These are phyloP conservation scores for Cryptococcus hybrid DNA, from an alignment of 1,284 basidiomycete species.

Conservation along the genomic window DNA sequence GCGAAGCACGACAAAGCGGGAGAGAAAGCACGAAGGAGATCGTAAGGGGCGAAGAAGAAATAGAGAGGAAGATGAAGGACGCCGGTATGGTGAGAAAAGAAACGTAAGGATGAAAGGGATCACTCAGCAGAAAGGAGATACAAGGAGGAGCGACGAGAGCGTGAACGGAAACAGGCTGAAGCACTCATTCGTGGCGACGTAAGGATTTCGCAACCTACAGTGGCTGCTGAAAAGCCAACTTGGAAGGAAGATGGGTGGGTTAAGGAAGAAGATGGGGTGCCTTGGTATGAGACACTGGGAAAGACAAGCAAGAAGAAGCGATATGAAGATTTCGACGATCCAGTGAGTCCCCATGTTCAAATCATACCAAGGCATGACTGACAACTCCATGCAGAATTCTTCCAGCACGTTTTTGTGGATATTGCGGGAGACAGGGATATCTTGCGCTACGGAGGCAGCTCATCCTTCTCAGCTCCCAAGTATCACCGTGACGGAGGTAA, in stretches of 20 bases:
- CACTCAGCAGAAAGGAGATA: conserved; percentile 7
- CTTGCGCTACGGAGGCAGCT: conserved; percentile 17
- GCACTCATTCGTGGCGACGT: conserved; percentile 10
- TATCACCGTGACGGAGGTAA: conserved; percentile 31
- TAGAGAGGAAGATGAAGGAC: background rate
- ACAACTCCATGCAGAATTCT: conserved; percentile 7
- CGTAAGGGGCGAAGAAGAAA: background rate
- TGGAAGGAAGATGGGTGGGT: conserved; percentile 7
- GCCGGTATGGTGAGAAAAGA: background rate
- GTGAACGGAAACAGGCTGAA: conserved; percentile 15
- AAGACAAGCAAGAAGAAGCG: background rate
- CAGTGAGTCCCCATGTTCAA: conserved; percentile 8
- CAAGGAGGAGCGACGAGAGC: conserved; percentile 12
- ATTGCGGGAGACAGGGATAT: conserved; percentile 32
- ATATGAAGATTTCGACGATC: conserved; percentile 12
- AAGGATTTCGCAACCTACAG: background rate
- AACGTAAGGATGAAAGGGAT: background rate
- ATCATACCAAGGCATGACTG: background rate
- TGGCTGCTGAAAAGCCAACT: background rate
- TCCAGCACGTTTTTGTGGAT: conserved; percentile 23
- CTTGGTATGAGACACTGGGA: conserved; percentile 29
- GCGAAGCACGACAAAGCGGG: background rate
- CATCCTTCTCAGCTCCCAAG: conserved; percentile 23
- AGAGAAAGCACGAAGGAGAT: background rate
- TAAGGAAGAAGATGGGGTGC: conserved; percentile 16